These are phyloP conservation scores for Mastigamoeba balamuthi DNA, from an alignment of 78 protist genomes.

Conservation along the genomic window DNA sequence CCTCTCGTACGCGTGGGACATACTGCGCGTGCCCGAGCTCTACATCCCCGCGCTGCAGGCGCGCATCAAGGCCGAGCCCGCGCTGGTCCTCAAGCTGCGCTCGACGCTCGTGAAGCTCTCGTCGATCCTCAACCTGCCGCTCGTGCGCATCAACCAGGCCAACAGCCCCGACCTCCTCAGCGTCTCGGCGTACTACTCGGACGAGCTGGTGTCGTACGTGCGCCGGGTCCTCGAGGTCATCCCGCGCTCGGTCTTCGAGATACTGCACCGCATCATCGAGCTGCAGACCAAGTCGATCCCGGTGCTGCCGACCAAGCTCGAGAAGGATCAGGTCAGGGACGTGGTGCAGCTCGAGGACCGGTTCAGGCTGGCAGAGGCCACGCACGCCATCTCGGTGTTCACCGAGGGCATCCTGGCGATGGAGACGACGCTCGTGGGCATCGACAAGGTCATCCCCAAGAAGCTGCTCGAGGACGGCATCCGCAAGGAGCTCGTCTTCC, in stretches of 20 bases:
- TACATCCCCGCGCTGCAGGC: conserved; percentile 57
- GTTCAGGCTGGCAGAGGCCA: conserved; percentile 60
- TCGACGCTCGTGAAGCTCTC: conserved; percentile 89
- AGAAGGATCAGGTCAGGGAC: conserved; percentile 36
- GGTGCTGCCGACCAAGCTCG: conserved; percentile 77
- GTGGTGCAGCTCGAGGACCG: conserved; percentile 82
- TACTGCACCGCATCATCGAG: conserved; percentile 61
- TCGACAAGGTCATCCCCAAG: conserved; percentile 56
- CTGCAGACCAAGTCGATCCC: conserved; percentile 58
- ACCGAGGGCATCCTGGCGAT: conserved; percentile 95
- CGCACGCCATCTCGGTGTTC: conserved; percentile 74
- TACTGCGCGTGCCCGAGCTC: conserved; percentile 49
- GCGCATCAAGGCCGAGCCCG: conserved; percentile 62
- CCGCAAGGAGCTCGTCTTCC: conserved; percentile 76
- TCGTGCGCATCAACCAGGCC: conserved; percentile 84
- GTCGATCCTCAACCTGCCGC: conserved; percentile 83
- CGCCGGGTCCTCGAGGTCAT: conserved; percentile 84
- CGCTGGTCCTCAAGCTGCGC: conserved; percentile 73
- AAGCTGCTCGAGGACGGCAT: conserved; percentile 75
- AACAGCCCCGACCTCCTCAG: conserved; percentile 61
- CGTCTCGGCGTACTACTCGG: conserved; percentile 79
- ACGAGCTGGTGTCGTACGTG: conserved; percentile 67
- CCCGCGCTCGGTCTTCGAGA: conserved; percentile 73
- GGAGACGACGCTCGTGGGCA: conserved; percentile 90
- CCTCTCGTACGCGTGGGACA: conserved; percentile 86